phyloP scores from a whole-genome alignment of 2,329 filamentous ascomycete genomes.

The Penicillium sumatraense region DNA sequence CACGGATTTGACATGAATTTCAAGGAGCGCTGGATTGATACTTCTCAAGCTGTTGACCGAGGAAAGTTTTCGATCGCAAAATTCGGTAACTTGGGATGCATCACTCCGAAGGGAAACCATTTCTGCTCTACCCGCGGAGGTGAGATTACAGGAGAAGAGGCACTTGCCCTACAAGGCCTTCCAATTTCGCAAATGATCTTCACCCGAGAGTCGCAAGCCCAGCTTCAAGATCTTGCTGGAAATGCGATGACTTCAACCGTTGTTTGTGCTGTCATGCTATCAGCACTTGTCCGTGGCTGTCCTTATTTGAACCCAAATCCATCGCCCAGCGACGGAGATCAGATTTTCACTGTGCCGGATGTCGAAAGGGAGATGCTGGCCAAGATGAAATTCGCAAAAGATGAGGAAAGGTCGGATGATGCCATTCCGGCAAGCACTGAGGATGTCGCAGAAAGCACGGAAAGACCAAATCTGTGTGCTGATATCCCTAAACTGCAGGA shows the following conservation, averaged over 20 bases:
- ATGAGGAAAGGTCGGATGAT: too few species aligned
- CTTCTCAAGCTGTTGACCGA: background rate
- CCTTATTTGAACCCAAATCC: constrained; percentile 6
- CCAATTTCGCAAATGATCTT: constrained; percentile 66
- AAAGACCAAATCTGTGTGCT: background rate
- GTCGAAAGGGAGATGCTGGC: background rate
- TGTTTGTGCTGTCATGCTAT: constrained; percentile 66
- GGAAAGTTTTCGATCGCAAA: background rate
- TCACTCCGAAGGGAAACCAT: constrained; percentile 68
- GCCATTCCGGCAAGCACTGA: too few species aligned
- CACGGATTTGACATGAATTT: background rate
- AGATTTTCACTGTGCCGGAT: too few species aligned
- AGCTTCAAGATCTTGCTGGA: constrained; percentile 73
- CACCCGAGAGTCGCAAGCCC: constrained; percentile 63
- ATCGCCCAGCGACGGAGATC: too few species aligned
- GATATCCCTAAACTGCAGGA: background rate
- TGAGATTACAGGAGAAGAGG: constrained; percentile 65
- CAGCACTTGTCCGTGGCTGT: constrained; percentile 56
- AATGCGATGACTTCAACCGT: constrained; percentile 82
- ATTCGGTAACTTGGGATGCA: constrained; percentile 67
- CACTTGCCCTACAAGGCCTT: constrained; percentile 70
- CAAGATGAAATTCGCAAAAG: too few species aligned
- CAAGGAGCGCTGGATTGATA: background rate
- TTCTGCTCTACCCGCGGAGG: constrained; percentile 66
- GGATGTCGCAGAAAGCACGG: background rate